Evolutionary conservation across 2,329 filamentous ascomycete genomes (phyloP).

Genomic region (Alternaria rosae): DNA sequence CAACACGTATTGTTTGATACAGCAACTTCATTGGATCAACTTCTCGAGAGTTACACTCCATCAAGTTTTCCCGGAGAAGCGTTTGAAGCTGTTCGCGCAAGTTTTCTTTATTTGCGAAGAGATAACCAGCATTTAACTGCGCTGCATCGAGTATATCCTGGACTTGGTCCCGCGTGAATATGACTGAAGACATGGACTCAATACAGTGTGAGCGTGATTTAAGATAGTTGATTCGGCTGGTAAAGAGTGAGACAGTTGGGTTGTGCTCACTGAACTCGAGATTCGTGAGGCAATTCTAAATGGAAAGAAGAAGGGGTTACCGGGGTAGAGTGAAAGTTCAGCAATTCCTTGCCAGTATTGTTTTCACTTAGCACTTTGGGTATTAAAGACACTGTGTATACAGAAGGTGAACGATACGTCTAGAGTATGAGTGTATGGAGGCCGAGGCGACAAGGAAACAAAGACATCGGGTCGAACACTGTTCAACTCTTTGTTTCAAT

Average conservation of each 20-base stretch:
- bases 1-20: neutral
- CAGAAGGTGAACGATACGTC: neutral
- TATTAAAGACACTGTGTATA: slow-evolving; percentile 2
- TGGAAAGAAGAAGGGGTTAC: neutral
- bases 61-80: neutral
- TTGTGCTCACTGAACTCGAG: neutral
- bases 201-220: neutral
- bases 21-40: slow-evolving; percentile 8
- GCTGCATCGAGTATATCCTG: slow-evolving; percentile 13
- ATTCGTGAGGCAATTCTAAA: neutral
- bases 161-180: slow-evolving; percentile 2
- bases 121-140: neutral
- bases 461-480: neutral
- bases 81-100: slow-evolving; percentile 10
- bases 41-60: slow-evolving; percentile 1
- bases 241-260: neutral
- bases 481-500: neutral
- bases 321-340: neutral
- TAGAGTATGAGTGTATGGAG: neutral
- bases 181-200: neutral
- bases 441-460: neutral
- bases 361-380: neutral
- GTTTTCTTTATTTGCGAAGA: slow-evolving; percentile 2
- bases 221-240: neutral
- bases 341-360: neutral